A percentile compares a stretch with the other conserved stretches of the same genome.
Conservation (phyloP, 1,284 basidiomycete species). For the Mycosarcoma maydis region DNA sequence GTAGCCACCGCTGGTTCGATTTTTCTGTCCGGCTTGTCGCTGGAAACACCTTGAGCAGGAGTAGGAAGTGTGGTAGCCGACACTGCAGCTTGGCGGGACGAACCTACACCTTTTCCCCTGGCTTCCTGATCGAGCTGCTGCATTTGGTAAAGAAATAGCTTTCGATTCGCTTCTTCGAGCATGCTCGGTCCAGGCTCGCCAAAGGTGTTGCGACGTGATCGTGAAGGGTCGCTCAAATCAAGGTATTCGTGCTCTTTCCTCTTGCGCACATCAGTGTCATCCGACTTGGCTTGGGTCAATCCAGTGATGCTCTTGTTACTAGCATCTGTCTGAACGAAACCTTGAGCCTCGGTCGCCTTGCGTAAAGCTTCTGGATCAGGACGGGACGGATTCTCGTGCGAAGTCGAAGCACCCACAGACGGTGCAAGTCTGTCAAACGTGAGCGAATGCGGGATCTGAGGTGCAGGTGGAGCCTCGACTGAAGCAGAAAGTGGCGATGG, state of each 20-base stretch:
- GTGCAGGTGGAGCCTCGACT: conserved; percentile 23
- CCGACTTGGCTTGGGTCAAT: conserved; percentile 32
- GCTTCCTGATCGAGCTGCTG: conserved; percentile 28
- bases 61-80: background rate
- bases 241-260: conserved; percentile 6
- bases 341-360: background rate
- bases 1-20: background rate
- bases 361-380: background rate
- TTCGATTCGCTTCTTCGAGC: conserved; percentile 39
- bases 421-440: conserved; percentile 21
- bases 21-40: background rate
- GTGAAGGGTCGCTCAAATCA: conserved; percentile 22
- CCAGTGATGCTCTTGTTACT: conserved; percentile 16
- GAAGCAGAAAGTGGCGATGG: conserved; percentile 28
- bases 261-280: conserved; percentile 24
- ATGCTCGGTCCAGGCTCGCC: conserved; percentile 28
- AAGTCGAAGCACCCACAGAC: conserved; percentile 8
- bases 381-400: conserved; percentile 1
- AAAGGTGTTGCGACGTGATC: conserved; percentile 32
- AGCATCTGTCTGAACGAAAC: background rate
- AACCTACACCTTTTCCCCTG: conserved; percentile 13
- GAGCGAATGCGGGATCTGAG: conserved; percentile 30
- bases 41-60: no score
- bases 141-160: conserved; percentile 34
- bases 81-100: conserved; percentile 14